These are phyloP conservation scores for Ustilago vetiveriae DNA, from an alignment of 1,284 basidiomycete genomes.

Conservation along the genomic window DNA sequence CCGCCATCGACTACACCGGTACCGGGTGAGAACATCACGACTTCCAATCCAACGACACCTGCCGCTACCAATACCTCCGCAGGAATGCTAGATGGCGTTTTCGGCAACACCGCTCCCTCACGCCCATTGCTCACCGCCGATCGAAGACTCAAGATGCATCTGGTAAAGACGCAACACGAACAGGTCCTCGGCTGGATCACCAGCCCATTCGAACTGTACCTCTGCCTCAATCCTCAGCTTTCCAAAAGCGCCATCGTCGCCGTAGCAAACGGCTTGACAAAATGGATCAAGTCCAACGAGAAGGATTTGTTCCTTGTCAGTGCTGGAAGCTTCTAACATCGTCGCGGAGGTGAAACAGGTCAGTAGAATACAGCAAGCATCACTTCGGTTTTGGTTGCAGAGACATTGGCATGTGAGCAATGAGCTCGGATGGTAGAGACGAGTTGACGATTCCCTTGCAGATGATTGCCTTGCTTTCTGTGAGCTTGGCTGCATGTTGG, in stretches of 20 bases:
- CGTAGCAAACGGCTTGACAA: constrained; percentile 84
- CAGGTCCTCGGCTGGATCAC: constrained; percentile 82
- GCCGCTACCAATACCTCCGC: not conserved
- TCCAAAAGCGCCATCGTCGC: constrained; percentile 85
- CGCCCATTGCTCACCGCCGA: constrained; percentile 19
- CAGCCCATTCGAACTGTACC: constrained; percentile 88
- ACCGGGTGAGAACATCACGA: constrained; percentile 3
- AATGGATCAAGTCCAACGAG: constrained; percentile 91
- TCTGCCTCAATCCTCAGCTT: constrained; percentile 81
- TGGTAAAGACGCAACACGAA: constrained; percentile 83
- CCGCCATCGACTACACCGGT: not conserved
- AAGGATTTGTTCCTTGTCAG: constrained; percentile 74
- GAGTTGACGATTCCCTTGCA: too few relatives aligned
- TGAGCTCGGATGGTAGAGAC: too few relatives aligned
- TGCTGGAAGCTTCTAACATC: constrained; percentile 55
- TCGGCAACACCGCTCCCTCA: not conserved
- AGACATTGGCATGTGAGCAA: too few relatives aligned
- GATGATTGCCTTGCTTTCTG: too few relatives aligned
- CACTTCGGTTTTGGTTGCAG: too few relatives aligned
- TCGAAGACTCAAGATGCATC: constrained; percentile 66
- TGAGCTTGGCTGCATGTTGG: too few relatives aligned
- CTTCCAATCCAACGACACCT: constrained; percentile 4
- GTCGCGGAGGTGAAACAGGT: too few relatives aligned
- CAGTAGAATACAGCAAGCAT: too few relatives aligned
- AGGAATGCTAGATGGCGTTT: constrained; percentile 73